Percentiles rank a stretch among this genome's conserved stretches.
Evolutionary conservation across 306 rosid species (phyloP).

Genomic region (Vigna angularis): DNA sequence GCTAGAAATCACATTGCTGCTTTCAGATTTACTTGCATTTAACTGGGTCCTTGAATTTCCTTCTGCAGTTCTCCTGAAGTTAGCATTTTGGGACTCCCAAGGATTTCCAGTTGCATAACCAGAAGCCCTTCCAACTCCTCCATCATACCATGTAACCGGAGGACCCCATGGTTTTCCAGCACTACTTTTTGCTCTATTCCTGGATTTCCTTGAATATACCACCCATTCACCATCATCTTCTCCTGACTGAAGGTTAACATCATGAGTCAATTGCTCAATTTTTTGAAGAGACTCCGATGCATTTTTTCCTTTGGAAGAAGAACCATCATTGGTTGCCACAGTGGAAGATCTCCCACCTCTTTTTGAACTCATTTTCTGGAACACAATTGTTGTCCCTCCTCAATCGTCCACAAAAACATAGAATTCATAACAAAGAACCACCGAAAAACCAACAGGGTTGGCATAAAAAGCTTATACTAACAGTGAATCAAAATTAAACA

Average conservation of each 20-base stretch:
- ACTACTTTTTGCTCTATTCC: slow-evolving; percentile 63
- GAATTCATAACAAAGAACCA: too few relatives aligned
- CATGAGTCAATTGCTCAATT: slow-evolving; percentile 50
- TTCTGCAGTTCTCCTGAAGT: slow-evolving; percentile 50
- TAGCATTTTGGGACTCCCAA: slow-evolving; percentile 46
- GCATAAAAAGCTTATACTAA: too few relatives aligned
- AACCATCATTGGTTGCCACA: slow-evolving; percentile 1
- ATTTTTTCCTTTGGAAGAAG: slow-evolving; percentile 50
- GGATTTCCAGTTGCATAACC: slow-evolving; percentile 45
- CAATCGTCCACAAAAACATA: not conserved
- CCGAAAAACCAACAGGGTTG: too few relatives aligned
- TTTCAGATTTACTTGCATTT: slow-evolving; percentile 37
- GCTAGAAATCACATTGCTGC: slow-evolving; percentile 39
- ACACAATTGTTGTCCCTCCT: not conserved
- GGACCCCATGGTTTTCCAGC: slow-evolving; percentile 53
- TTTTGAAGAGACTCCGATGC: slow-evolving; percentile 35
- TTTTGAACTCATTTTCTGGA: slow-evolving; percentile 53
- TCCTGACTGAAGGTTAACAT: slow-evolving; percentile 47
- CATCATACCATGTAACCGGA: slow-evolving; percentile 32
- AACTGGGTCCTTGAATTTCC: slow-evolving; percentile 56
- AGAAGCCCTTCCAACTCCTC: slow-evolving; percentile 50
- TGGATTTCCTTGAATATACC: slow-evolving; percentile 62
- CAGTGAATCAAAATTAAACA: too few relatives aligned
- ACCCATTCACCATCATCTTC: slow-evolving; percentile 74
- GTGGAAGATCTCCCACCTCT: slow-evolving; percentile 42